These are phyloP conservation scores for Alternaria viburni DNA, from an alignment of 2,329 filamentous ascomycete genomes.

Conservation along the genomic window DNA sequence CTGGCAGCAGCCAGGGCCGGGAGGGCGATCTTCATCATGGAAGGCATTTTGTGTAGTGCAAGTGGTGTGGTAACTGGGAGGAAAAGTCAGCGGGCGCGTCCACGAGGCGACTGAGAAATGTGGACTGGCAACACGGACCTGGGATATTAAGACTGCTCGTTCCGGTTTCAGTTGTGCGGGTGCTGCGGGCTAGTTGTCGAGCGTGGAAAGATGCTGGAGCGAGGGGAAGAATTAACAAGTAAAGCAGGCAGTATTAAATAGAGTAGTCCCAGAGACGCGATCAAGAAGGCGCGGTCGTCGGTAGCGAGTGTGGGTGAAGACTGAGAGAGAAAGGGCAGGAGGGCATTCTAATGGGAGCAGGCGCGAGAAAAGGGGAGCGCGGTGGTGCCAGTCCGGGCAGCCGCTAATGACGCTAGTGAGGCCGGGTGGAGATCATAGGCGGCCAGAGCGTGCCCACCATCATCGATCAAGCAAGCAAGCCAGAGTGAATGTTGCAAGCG, in stretches of 20 bases:
- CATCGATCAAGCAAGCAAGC: conserved; percentile 7
- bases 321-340: conserved; percentile 17
- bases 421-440: conserved; percentile 23
- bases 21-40: conserved; percentile 62
- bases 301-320: conserved; percentile 32
- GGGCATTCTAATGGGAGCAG: conserved; percentile 11
- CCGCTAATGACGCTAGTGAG: conserved; percentile 17
- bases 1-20: conserved; percentile 62
- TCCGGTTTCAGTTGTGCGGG: conserved; percentile 18
- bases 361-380: conserved; percentile 28
- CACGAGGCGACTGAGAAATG: conserved; percentile 16
- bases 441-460: conserved; percentile 17
- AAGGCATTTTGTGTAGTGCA: conserved; percentile 53
- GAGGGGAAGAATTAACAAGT: conserved; percentile 49
- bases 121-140: conserved; percentile 32
- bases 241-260: conserved; percentile 39
- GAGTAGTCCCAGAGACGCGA: conserved; percentile 29
- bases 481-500: background rate
- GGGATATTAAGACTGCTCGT: conserved; percentile 47
- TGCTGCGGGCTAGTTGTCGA: conserved; percentile 28
- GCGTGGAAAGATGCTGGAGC: conserved; percentile 43
- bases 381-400: conserved; percentile 19
- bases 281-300: conserved; percentile 30
- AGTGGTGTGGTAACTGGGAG: conserved; percentile 31
- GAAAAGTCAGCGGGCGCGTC: conserved; percentile 32